phyloP scores from a whole-genome alignment of 192 early-diverging fungal genomes.

The Coemansia sp. region DNA sequence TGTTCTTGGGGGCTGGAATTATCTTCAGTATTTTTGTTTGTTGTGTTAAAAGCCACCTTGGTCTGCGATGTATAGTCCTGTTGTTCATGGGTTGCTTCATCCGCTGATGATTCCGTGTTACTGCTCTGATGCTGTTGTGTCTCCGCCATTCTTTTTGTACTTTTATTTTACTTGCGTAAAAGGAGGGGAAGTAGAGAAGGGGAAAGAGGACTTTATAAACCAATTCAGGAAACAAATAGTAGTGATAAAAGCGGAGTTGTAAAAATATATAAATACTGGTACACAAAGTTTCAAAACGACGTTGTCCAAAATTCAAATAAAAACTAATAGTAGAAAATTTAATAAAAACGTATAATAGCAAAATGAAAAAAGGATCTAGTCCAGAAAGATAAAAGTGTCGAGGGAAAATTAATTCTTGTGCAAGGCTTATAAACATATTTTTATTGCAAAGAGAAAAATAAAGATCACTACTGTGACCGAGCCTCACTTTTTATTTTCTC shows the following conservation, averaged over 20 bases:
- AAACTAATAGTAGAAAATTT: not conserved
- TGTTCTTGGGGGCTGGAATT: not conserved
- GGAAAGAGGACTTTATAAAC: not conserved
- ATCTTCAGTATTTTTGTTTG: not conserved
- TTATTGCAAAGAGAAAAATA: not conserved
- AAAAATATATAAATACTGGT: not conserved
- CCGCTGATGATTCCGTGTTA: not conserved
- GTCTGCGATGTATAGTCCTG: not conserved
- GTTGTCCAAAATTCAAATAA: too few species aligned
- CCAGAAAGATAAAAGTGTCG: not conserved
- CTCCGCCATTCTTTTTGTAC: not conserved
- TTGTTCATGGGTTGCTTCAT: not conserved
- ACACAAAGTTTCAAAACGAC: not conserved
- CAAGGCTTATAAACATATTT: too few species aligned
- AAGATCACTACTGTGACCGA: not conserved
- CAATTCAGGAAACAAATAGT: not conserved
- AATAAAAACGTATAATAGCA: not conserved
- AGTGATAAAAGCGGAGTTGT: not conserved
- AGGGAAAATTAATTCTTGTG: not conserved
- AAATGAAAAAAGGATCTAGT: not conserved
- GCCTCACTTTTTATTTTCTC: not conserved
- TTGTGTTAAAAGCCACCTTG: not conserved
- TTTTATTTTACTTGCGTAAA: not conserved
- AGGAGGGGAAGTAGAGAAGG: not conserved
- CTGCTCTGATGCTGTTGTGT: not conserved